phyloP scores from a whole-genome alignment of 2,329 filamentous ascomycete species.

The Aspergillus thermomutatus region DNA sequence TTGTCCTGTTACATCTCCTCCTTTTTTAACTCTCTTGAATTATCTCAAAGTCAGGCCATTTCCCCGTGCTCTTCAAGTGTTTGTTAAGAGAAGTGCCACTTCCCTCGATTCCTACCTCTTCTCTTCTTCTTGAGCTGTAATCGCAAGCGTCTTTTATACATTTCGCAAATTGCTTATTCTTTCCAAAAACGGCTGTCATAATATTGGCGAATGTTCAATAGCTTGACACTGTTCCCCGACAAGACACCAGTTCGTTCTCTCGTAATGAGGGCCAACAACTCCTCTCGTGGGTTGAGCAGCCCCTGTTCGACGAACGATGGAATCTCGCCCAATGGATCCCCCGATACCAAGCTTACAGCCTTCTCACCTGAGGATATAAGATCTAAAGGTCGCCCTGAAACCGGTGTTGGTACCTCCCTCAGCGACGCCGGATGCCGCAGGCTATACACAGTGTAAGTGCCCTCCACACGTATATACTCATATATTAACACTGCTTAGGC shows the following conservation, averaged over 20 bases:
- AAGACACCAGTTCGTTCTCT: background rate
- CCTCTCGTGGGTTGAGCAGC: constrained; percentile 32
- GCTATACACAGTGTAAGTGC: constrained; percentile 22
- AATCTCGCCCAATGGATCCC: constrained; percentile 61
- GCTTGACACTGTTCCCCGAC: background rate
- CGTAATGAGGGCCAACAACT: constrained; percentile 25
- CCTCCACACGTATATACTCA: background rate
- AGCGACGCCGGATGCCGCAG: constrained; percentile 14
- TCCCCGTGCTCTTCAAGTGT: background rate
- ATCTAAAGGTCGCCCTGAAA: constrained; percentile 32
- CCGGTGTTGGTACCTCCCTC: constrained; percentile 13
- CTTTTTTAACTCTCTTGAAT: background rate
- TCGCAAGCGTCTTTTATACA: background rate
- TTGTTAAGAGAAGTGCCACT: background rate
- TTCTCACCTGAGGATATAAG: constrained; percentile 61
- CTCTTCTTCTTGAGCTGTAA: background rate
- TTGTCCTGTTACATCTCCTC: background rate
- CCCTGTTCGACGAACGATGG: constrained; percentile 44
- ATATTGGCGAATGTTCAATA: background rate
- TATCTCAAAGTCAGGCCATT: background rate
- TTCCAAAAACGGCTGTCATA: background rate
- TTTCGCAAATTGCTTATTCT: background rate
- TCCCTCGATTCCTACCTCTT: background rate
- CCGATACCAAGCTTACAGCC: constrained; percentile 60
- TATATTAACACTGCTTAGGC: constrained; percentile 10